These are phyloP conservation scores for Effrenium voratum DNA, from an alignment of 73 alveolate species.

Conservation along the genomic window DNA sequence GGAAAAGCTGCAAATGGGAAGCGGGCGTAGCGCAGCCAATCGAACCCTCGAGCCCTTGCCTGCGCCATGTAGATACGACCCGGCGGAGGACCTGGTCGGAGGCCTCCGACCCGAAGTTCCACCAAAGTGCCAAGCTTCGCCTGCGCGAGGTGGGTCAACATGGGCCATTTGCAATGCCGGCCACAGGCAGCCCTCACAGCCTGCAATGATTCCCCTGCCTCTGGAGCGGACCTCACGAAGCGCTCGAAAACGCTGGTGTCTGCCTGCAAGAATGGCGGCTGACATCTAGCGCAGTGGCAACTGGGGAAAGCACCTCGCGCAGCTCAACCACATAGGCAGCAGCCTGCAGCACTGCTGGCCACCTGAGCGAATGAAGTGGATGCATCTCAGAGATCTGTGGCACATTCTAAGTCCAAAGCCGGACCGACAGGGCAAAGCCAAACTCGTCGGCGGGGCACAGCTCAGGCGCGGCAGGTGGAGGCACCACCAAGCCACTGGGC, in stretches of 20 bases:
- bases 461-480: constrained; percentile 92
- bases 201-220: no score
- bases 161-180: no score
- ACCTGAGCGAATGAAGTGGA: no score
- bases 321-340: constrained; percentile 83
- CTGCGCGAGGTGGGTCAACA: not conserved
- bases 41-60: not conserved
- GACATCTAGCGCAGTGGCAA: no score
- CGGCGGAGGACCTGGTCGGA: constrained; percentile 73
- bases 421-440: constrained; percentile 62
- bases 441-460: constrained; percentile 63
- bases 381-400: no score
- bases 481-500: constrained; percentile 79
- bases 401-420: not conserved
- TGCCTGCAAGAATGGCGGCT: not conserved
- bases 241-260: constrained; percentile 67
- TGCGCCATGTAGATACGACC: constrained; percentile 69
- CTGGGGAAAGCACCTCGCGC: constrained; percentile 30
- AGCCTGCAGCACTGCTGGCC: constrained; percentile 88
- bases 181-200: no score
- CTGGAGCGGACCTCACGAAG: constrained; percentile 74
- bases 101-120: constrained; percentile 82
- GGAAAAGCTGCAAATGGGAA: not conserved
- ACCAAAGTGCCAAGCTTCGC: constrained; percentile 85
- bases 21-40: not conserved